Base-by-base conservation (phyloP, 768 basidiomycete genomes). In the Phaeotremella skinneri region DNA sequence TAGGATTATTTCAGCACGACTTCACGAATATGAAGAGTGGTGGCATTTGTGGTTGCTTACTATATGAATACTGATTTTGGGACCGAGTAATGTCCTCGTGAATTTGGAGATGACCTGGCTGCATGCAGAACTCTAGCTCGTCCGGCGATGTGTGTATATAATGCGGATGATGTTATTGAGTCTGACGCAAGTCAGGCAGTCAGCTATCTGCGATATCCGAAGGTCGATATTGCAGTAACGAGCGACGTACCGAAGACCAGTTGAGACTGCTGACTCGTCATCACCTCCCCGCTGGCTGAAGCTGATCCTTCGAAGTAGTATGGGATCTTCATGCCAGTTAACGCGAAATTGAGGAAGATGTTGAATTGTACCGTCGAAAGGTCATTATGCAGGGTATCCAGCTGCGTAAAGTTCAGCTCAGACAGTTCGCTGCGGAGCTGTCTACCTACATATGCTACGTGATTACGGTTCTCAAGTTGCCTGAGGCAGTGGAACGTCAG, bases 301-400 rank as follows among this genome's bases (percentile, higher is more conserved):
- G 25, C 42, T 32, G 39, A 37, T 13, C 53, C 29, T 21, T 82
- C 81, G 31, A 97, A 78, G 72, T 97, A 96, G 52, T 83, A 81
- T 59, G 90, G 85, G 82, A 91, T 87, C 78, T 90, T 94, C 81
- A 91, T 86, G 0, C 88, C 90, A 2, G 85, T 81, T 42, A 96
- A 75, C 29, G 89, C 76, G 70, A 92, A 87, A 68, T 86, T 89
- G 72, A 91, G 88, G 74, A 91, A 96, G 13, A 94, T 81, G 76
- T 97, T 99, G 53, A 85, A 74, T 74, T 88, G 84, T 9, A 91
- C 84, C 1, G 81, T 82, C 41, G 81, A 69, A 17, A 76, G 64
- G 6, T 83, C 78, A 74, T 93, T 96, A 61, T 94, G 80, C 14
- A 74, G 70, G 3, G 82, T 81, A 72, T 97, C 93, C 51, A 82